A percentile compares a stretch with the other conserved stretches of the same genome.
phyloP scores from a whole-genome alignment of 1,284 basidiomycete genomes.

The Ustilago cynodontis region DNA sequence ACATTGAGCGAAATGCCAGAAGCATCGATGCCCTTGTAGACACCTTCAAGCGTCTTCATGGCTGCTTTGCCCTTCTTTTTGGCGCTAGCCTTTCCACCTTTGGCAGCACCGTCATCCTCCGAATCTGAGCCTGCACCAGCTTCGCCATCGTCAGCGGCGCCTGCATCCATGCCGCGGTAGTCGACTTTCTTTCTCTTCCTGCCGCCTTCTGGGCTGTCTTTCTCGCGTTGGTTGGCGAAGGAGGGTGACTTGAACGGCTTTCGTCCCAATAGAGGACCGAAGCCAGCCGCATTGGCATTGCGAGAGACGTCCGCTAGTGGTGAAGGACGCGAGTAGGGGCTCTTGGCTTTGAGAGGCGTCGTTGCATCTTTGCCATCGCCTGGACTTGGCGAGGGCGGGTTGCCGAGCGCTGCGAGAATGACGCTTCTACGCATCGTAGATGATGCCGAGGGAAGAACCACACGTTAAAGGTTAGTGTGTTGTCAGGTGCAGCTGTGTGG shows the following conservation, averaged over 20 bases:
- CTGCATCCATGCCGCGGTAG: constrained; percentile 64
- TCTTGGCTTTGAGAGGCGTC: constrained; percentile 23
- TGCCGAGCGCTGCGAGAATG: constrained; percentile 44
- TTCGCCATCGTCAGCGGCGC: constrained; percentile 47
- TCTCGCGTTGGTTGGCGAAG: constrained; percentile 44
- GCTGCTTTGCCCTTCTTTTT: constrained; percentile 48
- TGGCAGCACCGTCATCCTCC: constrained; percentile 24
- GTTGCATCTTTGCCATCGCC: constrained; percentile 18
- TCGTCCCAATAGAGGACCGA: constrained; percentile 54
- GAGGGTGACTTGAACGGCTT: constrained; percentile 68
- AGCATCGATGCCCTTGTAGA: constrained; percentile 67
- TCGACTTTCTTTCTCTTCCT: constrained; percentile 65
- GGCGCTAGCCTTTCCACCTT: constrained; percentile 21
- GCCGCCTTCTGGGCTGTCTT: constrained; percentile 34
- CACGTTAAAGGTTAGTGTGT: not conserved
- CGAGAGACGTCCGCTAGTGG: constrained; percentile 40
- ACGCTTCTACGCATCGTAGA: constrained; percentile 41
- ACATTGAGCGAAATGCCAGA: constrained; percentile 65
- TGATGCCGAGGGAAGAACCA: not conserved
- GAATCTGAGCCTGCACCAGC: constrained; percentile 37
- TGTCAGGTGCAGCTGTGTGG: not conserved
- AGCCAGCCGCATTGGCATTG: constrained; percentile 61
- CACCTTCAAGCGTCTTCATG: constrained; percentile 60
- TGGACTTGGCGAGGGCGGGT: constrained; percentile 24
- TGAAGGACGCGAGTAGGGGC: constrained; percentile 22